phyloP scores from a whole-genome alignment of 805 yeast genomes.

The Ogataea dorogensis region DNA sequence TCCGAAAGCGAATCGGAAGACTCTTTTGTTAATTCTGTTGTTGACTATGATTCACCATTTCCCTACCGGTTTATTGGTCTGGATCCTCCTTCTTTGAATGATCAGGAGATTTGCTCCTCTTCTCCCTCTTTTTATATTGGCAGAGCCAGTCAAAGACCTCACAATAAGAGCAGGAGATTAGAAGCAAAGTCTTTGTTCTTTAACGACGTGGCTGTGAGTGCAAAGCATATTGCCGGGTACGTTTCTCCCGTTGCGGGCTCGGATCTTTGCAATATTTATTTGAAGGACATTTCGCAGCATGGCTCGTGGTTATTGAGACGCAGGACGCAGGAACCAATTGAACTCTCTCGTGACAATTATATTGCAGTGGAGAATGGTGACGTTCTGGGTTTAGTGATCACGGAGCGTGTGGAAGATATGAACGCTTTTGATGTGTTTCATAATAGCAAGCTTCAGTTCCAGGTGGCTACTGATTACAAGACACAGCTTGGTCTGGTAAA shows the following conservation, averaged over 20 bases:
- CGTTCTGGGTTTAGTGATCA: conserved; percentile 22
- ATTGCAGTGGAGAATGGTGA: conserved; percentile 20
- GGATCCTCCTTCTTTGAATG: neutral
- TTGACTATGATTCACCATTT: neutral
- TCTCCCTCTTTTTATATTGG: conserved; percentile 23
- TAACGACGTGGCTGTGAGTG: conserved; percentile 27
- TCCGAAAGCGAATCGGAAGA: conserved; percentile 1
- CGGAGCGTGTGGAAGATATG: neutral
- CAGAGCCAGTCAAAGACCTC: conserved; percentile 20
- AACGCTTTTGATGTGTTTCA: conserved; percentile 17
- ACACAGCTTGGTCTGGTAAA: conserved; percentile 14
- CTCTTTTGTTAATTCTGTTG: neutral
- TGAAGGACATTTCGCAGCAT: conserved; percentile 23
- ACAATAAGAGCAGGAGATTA: conserved; percentile 11
- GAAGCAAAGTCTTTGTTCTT: conserved; percentile 17
- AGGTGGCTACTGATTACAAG: conserved; percentile 18
- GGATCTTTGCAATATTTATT: conserved; percentile 1
- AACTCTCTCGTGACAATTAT: neutral
- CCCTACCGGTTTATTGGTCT: conserved; percentile 12
- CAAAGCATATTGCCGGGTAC: conserved; percentile 22
- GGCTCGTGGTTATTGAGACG: conserved; percentile 16
- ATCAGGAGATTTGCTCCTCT: conserved; percentile 1
- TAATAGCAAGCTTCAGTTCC: conserved; percentile 26
- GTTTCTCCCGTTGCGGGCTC: conserved; percentile 4
- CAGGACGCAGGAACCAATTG: neutral